Evolutionary conservation across 2,329 filamentous ascomycete species (phyloP).

Genomic region (Phaeosphaeriaceae sp.): DNA sequence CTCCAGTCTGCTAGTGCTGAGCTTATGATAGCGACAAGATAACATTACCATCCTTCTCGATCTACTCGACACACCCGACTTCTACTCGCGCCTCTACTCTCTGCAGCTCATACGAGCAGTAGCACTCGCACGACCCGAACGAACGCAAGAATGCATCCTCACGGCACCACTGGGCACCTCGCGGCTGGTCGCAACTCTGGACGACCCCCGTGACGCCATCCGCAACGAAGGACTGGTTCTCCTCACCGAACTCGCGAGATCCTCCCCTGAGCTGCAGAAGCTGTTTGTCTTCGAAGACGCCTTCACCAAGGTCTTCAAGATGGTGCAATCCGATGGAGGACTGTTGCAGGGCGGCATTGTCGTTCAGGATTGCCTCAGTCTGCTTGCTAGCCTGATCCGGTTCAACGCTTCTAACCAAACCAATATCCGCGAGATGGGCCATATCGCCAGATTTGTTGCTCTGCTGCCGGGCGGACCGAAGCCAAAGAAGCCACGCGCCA

Average conservation of each 20-base stretch:
- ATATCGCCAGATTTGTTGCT: slow-evolving; percentile 73
- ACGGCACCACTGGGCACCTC: slow-evolving; percentile 88
- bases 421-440: slow-evolving; percentile 89
- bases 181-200: slow-evolving; percentile 80
- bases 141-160: slow-evolving; percentile 93
- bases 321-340: slow-evolving; percentile 83
- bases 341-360: slow-evolving; percentile 82
- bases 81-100: slow-evolving; percentile 90
- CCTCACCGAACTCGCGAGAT: slow-evolving; percentile 85
- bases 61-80: slow-evolving; percentile 85
- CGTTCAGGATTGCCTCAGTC: slow-evolving; percentile 90
- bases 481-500: slow-evolving; percentile 60
- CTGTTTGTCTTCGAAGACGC: slow-evolving; percentile 94
- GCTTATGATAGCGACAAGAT: slow-evolving; percentile 77
- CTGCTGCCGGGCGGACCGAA: slow-evolving; percentile 70
- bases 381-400: slow-evolving; percentile 86
- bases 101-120: slow-evolving; percentile 89
- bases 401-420: slow-evolving; percentile 92
- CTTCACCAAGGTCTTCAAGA: slow-evolving; percentile 83
- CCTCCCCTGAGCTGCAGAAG: slow-evolving; percentile 89
- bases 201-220: slow-evolving; percentile 85
- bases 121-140: slow-evolving; percentile 81
- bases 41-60: slow-evolving; percentile 91
- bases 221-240: slow-evolving; percentile 85
- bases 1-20: slow-evolving; percentile 53